Conservation (phyloP, 192 early-diverging fungal species). For the Allomyces javanicus region DNA sequence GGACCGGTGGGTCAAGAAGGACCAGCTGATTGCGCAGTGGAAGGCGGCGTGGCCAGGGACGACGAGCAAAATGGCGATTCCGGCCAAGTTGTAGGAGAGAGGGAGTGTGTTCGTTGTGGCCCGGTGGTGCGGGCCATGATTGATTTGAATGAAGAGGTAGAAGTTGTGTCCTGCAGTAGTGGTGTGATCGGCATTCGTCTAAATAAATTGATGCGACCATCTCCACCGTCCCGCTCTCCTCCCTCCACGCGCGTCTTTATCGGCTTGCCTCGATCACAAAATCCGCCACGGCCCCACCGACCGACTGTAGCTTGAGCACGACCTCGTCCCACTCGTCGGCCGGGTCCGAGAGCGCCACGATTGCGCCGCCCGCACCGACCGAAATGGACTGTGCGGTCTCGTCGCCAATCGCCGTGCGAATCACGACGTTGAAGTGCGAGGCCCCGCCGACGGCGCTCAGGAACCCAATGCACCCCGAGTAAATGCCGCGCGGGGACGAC, state of each 20-base stretch:
- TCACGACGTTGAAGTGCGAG: constrained; percentile 70
- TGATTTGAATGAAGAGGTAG: too few species aligned
- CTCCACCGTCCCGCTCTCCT: too few species aligned
- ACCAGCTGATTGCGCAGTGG: constrained; percentile 3
- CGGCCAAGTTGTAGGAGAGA: too few species aligned
- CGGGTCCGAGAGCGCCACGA: constrained; percentile 68
- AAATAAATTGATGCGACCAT: too few species aligned
- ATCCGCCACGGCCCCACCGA: too few species aligned
- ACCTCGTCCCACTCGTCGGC: constrained; percentile 78
- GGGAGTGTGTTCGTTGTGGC: too few species aligned
- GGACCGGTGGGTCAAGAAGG: constrained; percentile 5
- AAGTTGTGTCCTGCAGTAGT: too few species aligned
- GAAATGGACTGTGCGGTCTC: constrained; percentile 19
- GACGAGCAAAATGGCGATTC: too few species aligned
- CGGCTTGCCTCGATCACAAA: too few species aligned
- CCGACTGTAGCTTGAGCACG: constrained; percentile 32
- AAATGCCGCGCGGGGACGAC: constrained; percentile 50
- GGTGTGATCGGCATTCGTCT: too few species aligned
- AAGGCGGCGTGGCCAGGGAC: constrained; percentile 3
- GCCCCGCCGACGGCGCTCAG: constrained; percentile 39
- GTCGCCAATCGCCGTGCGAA: constrained; percentile 62
- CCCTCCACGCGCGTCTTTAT: too few species aligned
- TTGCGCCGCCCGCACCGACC: constrained; percentile 83
- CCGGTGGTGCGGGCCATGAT: too few species aligned
- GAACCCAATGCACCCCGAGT: constrained; percentile 81